Evolutionary conservation across 306 rosid genomes (phyloP), one percentile per base, ranked within the genome.

Genomic region (Prunus armeniaca): DNA sequence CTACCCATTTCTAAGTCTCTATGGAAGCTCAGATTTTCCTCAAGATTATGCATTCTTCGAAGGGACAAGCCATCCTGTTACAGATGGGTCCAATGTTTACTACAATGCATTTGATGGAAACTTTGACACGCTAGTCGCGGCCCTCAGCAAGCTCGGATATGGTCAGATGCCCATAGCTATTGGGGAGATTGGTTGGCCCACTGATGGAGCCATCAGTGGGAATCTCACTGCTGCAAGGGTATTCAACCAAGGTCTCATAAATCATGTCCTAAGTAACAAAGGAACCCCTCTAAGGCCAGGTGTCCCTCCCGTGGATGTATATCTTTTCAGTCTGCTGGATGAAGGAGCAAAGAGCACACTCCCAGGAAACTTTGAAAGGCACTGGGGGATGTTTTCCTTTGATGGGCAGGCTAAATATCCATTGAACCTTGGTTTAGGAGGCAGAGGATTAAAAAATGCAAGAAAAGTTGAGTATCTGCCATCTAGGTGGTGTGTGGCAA

Each of bases 131-230:
- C 79, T 92, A 72, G 89, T 95, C 27, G 84, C 97, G 25, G 95
- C 98, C 51, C 92, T 95, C 45, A 82, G 76, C 51, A 92, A 95
- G 81, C 87, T 95, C 52, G 98, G 98, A 71, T 95, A 85, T 71
- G 96, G 93, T 63, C 97, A 92, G 86, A 90, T 95, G 90, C 96
- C 98, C 8, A 88, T 95, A 52, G 89, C 84, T 14, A 83, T 95
- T 47, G 98, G 98, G 28, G 98, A 95, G 84, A 84, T 95, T 0
- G 97, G 98, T 24, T 95, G 98, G 98, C 98, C 98, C 6, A 86
- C 98, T 0, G 98, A 95, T 73, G 98, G 97, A 74, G 91, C 96
- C 57, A 17, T 89, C 45, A 87, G 86, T 18, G 97, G 97, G 58
- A 92, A 95, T 76, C 75, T 90, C 70, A 90, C 97, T 14, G 97